Percentiles rank a stretch among this genome's conserved stretches.
Conservation (phyloP, 768 basidiomycete species). For the Amanita phalloides region DNA sequence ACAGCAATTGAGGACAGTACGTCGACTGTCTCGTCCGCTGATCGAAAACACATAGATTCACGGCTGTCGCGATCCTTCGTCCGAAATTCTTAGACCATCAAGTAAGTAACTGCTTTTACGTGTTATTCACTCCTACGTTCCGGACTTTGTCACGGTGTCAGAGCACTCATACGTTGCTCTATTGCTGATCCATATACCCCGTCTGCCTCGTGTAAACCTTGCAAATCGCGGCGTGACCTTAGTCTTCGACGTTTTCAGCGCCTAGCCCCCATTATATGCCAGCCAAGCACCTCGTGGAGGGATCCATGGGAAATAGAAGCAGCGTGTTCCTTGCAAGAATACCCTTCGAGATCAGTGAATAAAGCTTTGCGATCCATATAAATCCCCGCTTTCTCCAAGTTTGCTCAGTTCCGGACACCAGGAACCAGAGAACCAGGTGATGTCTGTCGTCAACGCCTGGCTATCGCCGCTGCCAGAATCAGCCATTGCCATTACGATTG, state of each 20-base stretch:
- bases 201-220: not conserved
- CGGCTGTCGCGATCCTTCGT: slow-evolving; percentile 4
- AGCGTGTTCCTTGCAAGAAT: not conserved
- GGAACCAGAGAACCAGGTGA: slow-evolving; percentile 11
- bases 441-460: slow-evolving; percentile 31
- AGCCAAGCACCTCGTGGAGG: not conserved
- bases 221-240: not conserved
- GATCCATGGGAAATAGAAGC: not conserved
- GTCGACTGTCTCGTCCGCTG: not conserved
- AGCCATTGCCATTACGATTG: slow-evolving; percentile 19
- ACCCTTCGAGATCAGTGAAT: not conserved
- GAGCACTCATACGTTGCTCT: not conserved
- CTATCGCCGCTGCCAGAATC: slow-evolving; percentile 12
- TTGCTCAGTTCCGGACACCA: slow-evolving; percentile 2
- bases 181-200: not conserved
- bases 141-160: not conserved
- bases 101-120: not conserved
- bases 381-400: not conserved
- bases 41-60: slow-evolving; percentile 1
- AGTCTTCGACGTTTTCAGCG: too few relatives aligned
- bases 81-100: slow-evolving; percentile 1
- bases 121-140: not conserved
- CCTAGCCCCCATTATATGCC: not conserved
- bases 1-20: not conserved
- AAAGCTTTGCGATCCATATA: not conserved